Evolutionary conservation across 1,284 basidiomycete species (phyloP).

Genomic region (Marasmius sp.): DNA sequence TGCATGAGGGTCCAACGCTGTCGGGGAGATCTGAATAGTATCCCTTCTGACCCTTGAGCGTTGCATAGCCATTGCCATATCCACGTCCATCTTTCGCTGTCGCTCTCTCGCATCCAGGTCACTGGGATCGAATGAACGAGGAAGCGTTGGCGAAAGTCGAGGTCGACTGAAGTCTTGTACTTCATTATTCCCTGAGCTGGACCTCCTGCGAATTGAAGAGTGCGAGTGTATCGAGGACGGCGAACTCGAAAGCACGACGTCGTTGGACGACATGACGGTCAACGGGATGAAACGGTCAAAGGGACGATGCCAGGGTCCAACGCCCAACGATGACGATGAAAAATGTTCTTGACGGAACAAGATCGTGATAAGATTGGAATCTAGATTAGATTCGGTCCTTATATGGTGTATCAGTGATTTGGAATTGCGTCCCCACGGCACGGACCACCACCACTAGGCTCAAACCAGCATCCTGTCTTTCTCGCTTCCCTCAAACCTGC

Average conservation of each 20-base stretch:
- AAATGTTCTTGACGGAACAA: neutral
- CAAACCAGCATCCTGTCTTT: too few relatives aligned
- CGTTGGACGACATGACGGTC: neutral
- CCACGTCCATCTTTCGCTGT: constrained; percentile 83
- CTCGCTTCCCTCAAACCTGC: too few relatives aligned
- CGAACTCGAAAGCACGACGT: constrained; percentile 35
- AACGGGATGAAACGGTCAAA: neutral
- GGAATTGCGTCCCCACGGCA: too few relatives aligned
- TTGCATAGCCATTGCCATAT: constrained; percentile 71
- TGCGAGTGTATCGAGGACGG: constrained; percentile 41
- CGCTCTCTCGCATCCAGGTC: constrained; percentile 73
- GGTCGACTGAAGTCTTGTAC: constrained; percentile 42
- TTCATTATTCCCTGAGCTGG: constrained; percentile 41
- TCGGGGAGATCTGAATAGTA: constrained; percentile 45
- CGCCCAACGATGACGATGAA: too few relatives aligned
- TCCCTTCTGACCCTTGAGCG: constrained; percentile 73
- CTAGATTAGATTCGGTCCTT: neutral
- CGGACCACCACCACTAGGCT: too few relatives aligned
- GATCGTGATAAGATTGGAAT: neutral
- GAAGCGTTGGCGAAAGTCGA: constrained; percentile 64
- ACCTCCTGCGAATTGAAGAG: constrained; percentile 39
- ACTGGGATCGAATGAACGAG: constrained; percentile 61
- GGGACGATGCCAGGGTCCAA: too few relatives aligned
- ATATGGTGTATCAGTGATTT: neutral
- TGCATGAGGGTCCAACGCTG: constrained; percentile 22